A percentile compares a stretch with the other conserved stretches of the same genome.
Evolutionary conservation across 2,329 filamentous ascomycete genomes (phyloP).

Genomic region (Teratosphaeria gauchensis): DNA sequence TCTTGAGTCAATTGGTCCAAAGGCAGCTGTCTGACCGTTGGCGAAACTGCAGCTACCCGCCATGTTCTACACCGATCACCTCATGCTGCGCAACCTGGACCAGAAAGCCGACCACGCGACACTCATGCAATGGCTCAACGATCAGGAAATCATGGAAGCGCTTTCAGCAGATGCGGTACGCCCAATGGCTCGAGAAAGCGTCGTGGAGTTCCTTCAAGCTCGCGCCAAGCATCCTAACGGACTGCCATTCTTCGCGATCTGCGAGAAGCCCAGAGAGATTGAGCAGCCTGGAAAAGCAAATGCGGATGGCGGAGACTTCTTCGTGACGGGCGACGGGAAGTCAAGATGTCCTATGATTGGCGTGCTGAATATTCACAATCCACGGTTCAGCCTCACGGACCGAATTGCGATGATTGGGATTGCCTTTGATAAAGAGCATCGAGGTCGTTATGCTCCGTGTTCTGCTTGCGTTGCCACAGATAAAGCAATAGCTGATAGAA

Average conservation of each 20-base stretch:
- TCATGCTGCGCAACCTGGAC: slow-evolving; percentile 3
- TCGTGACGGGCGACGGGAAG: neutral
- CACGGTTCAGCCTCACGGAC: neutral
- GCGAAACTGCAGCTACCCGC: neutral
- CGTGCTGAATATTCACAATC: neutral
- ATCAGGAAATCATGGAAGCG: neutral
- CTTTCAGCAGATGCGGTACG: neutral
- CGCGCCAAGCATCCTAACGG: neutral
- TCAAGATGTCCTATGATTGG: neutral
- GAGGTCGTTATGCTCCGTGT: neutral
- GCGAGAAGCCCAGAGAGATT: neutral
- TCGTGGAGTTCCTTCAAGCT: neutral
- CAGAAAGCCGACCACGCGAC: neutral
- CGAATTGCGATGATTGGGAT: neutral
- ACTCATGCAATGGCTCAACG: slow-evolving; percentile 3
- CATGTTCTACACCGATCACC: slow-evolving; percentile 2
- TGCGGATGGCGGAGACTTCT: neutral
- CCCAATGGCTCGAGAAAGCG: neutral
- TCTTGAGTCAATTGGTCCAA: too few species aligned
- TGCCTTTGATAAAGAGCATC: neutral
- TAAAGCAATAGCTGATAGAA: neutral
- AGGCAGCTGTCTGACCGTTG: too few species aligned
- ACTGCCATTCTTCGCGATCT: neutral
- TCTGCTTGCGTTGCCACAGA: too few species aligned
- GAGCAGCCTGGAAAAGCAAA: neutral